phyloP scores from a whole-genome alignment of 2,329 filamentous ascomycete genomes.

The Helotiales sp. region DNA sequence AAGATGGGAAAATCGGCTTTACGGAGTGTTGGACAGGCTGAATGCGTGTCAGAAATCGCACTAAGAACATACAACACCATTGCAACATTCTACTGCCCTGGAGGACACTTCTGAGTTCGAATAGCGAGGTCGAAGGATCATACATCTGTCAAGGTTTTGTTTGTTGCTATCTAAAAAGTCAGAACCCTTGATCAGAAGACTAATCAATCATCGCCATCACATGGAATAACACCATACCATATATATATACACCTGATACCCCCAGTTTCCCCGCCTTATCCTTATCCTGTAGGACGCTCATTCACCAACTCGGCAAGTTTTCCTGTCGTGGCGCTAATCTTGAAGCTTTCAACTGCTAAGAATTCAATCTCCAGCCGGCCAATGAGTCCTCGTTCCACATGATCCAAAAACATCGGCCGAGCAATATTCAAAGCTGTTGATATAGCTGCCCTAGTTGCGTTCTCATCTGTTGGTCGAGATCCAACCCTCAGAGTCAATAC shows the following conservation, averaged over 20 bases:
- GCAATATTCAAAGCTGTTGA: neutral
- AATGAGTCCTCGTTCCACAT: slow-evolving; percentile 3
- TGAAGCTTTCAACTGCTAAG: neutral
- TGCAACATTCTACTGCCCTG: neutral
- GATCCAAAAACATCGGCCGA: neutral
- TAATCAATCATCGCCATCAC: neutral
- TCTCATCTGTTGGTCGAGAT: neutral
- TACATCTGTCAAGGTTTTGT: neutral
- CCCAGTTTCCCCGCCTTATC: neutral
- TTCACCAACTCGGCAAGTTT: slow-evolving; percentile 9
- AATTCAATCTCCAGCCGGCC: slow-evolving; percentile 6
- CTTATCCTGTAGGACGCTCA: slow-evolving; percentile 4
- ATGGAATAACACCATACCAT: neutral
- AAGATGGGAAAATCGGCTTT: neutral
- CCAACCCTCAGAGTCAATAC: slow-evolving; percentile 5
- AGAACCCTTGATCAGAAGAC: neutral
- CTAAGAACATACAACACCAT: too few relatives aligned
- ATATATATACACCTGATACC: neutral
- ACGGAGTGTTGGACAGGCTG: neutral
- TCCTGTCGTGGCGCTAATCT: slow-evolving; percentile 2
- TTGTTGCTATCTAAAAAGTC: neutral
- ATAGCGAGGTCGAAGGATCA: neutral
- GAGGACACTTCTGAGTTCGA: too few relatives aligned
- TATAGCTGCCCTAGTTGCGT: neutral
- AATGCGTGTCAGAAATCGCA: neutral